A percentile compares a stretch with the other conserved stretches of the same genome.
Evolutionary conservation across 176 grass and related monocot genomes (phyloP).

Genomic region (Oropetium thomaeum): DNA sequence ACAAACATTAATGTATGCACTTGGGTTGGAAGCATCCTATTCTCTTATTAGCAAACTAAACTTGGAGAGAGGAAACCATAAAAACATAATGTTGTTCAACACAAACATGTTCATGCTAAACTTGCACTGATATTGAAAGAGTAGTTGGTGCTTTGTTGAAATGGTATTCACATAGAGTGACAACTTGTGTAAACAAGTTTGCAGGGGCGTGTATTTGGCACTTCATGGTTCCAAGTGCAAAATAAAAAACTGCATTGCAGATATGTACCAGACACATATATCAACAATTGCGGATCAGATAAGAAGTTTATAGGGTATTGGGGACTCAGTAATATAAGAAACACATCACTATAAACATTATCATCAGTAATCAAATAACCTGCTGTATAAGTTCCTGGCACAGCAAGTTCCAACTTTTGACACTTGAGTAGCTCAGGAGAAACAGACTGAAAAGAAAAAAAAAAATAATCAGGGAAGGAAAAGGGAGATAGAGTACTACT

Average conservation of each 20-base stretch:
- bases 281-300: slow-evolving; percentile 2
- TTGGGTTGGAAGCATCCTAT: neutral
- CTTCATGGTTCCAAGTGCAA: neutral
- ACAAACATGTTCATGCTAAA: neutral
- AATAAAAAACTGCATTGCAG: neutral
- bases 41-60: neutral
- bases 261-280: neutral
- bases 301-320: neutral
- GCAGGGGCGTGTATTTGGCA: neutral
- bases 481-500: neutral
- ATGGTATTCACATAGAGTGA: neutral
- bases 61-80: neutral
- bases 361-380: slow-evolving; percentile 39
- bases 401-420: slow-evolving; percentile 85
- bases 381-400: slow-evolving; percentile 93
- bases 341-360: neutral
- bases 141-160: neutral
- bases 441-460: slow-evolving; percentile 74
- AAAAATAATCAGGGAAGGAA: slow-evolving; percentile 21
- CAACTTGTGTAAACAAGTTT: neutral
- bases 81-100: neutral
- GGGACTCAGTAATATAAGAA: neutral
- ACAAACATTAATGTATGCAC: neutral
- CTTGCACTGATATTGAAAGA: neutral
- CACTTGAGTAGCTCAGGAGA: slow-evolving; percentile 97